These are phyloP conservation scores for Chaetomium strumarium DNA, from an alignment of 2,329 filamentous ascomycete species.

Conservation along the genomic window DNA sequence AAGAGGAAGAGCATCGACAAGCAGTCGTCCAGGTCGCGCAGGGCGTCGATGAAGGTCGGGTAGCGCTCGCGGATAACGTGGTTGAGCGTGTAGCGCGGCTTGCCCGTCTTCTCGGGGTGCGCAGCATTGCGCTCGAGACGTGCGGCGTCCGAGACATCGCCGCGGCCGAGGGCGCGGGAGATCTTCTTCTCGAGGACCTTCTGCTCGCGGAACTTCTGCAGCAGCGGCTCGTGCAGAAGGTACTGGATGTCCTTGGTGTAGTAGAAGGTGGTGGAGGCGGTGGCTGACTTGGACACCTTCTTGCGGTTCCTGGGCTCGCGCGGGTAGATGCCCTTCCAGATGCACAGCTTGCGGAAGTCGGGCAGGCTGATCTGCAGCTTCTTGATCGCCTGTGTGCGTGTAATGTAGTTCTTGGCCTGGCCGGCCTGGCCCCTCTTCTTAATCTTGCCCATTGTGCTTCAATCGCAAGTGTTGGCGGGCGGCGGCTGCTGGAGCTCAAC, in stretches of 20 bases:
- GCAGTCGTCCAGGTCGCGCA: slow-evolving; percentile 93
- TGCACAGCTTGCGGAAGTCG: slow-evolving; percentile 96
- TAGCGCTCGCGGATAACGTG: slow-evolving; percentile 98
- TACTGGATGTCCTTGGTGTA: slow-evolving; percentile 96
- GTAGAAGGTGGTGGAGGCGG: slow-evolving; percentile 86
- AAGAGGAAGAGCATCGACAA: slow-evolving; percentile 96
- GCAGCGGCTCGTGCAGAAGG: slow-evolving; percentile 88
- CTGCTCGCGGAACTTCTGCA: slow-evolving; percentile 93
- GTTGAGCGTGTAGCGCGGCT: slow-evolving; percentile 84
- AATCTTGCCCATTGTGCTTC: slow-evolving; percentile 59
- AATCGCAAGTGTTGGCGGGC: slow-evolving; percentile 21
- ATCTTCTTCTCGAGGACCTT: slow-evolving; percentile 98
- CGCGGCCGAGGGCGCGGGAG: slow-evolving; percentile 80
- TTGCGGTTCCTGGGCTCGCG: slow-evolving; percentile 95
- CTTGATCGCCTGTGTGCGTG: slow-evolving; percentile 90
- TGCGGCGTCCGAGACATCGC: slow-evolving; percentile 82
- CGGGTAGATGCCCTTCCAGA: slow-evolving; percentile 99
- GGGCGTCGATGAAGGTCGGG: slow-evolving; percentile 89
- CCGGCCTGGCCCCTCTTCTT: slow-evolving; percentile 93
- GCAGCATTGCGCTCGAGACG: slow-evolving; percentile 81
- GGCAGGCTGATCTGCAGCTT: slow-evolving; percentile 96
- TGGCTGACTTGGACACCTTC: slow-evolving; percentile 89
- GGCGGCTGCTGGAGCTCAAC: neutral
- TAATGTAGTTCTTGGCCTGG: slow-evolving; percentile 97
- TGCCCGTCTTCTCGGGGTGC: slow-evolving; percentile 83